Evolutionary conservation across 2,329 filamentous ascomycete species (phyloP).

Genomic region (Paecilomyces dactylethromorphus): DNA sequence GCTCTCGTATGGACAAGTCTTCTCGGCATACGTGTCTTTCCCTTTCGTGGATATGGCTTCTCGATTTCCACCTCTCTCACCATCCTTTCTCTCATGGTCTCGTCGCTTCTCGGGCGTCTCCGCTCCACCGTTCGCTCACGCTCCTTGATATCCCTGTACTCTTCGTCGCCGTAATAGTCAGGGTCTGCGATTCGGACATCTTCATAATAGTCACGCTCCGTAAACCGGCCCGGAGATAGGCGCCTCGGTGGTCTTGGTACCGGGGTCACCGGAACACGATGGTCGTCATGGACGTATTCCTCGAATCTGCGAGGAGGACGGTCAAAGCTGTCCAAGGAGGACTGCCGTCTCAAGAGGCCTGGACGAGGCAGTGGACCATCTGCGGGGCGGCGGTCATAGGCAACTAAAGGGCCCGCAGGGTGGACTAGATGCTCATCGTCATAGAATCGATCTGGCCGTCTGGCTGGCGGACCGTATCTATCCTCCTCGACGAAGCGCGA

Average conservation of each 20-base stretch:
- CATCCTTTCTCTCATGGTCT: constrained; percentile 19
- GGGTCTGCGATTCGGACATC: constrained; percentile 64
- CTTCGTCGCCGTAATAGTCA: constrained; percentile 64
- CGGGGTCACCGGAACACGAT: constrained; percentile 44
- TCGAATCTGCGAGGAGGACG: constrained; percentile 55
- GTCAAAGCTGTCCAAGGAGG: constrained; percentile 85
- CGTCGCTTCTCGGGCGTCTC: constrained; percentile 38
- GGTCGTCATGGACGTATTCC: constrained; percentile 29
- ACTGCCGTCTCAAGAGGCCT: constrained; percentile 69
- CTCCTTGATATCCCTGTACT: constrained; percentile 61
- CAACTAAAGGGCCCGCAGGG: constrained; percentile 46
- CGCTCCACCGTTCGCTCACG: constrained; percentile 49
- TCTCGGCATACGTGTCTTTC: constrained; percentile 82
- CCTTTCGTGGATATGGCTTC: constrained; percentile 65
- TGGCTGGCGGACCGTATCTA: constrained; percentile 37
- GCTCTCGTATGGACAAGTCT: constrained; percentile 73
- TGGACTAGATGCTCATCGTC: constrained; percentile 36
- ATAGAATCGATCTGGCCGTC: constrained; percentile 30
- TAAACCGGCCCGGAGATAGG: constrained; percentile 53
- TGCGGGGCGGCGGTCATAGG: constrained; percentile 52
- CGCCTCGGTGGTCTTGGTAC: constrained; percentile 4
- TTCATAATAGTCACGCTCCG: constrained; percentile 54
- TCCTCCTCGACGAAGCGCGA: constrained; percentile 35
- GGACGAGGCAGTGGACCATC: constrained; percentile 55
- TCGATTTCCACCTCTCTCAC: constrained; percentile 27